Conservation (phyloP, 2,329 filamentous ascomycete species). For the Tolypocladium pustulatum region DNA sequence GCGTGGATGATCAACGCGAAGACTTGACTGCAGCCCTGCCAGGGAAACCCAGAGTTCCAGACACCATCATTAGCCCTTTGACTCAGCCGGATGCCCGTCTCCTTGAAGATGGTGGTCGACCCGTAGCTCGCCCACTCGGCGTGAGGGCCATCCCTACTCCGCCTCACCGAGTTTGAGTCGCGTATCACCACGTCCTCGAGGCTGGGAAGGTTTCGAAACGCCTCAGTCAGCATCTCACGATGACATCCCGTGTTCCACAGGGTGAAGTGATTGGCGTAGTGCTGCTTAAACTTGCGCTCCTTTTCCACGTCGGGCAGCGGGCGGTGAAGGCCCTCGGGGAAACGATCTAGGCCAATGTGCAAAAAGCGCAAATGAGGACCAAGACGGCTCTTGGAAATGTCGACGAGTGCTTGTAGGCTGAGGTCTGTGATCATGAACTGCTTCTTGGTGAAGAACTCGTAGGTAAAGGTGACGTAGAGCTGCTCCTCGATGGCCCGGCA, state of each 20-base stretch:
- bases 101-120: constrained; percentile 21
- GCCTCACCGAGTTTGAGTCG: constrained; percentile 41
- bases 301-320: constrained; percentile 4
- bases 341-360: constrained; percentile 18
- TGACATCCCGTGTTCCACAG: constrained; percentile 35
- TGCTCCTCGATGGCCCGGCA: constrained; percentile 44
- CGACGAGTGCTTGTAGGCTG: constrained; percentile 43
- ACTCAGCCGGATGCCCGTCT: constrained; percentile 19
- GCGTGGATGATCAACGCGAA: constrained; percentile 32
- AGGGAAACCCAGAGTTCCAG: constrained; percentile 1
- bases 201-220: constrained; percentile 42
- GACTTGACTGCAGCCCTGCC: constrained; percentile 17
- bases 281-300: constrained; percentile 8
- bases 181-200: constrained; percentile 47
- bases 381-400: constrained; percentile 39
- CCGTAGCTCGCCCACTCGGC: constrained; percentile 47
- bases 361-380: constrained; percentile 26
- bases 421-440: constrained; percentile 53
- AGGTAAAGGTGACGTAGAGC: constrained; percentile 44
- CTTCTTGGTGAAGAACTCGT: constrained; percentile 54
- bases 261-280: constrained; percentile 11
- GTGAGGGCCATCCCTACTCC: constrained; percentile 34
- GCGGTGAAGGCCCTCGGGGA: constrained; percentile 4
- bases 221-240: constrained; percentile 42
- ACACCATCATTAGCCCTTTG: constrained; percentile 3